Conservation (phyloP, 169 alveolate genomes). For the Plasmodium reichenowi region DNA sequence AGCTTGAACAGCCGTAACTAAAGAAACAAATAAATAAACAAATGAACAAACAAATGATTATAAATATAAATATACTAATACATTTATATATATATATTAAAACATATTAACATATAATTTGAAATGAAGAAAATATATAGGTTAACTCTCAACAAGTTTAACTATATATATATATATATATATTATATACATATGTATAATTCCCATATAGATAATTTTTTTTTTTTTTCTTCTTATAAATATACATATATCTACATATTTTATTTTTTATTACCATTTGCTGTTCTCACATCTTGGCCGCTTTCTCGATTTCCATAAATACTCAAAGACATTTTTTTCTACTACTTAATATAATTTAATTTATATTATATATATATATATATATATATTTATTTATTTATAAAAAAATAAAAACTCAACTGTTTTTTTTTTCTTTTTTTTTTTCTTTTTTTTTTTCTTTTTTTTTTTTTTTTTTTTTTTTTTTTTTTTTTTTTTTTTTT, state of each 20-base stretch:
- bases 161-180: too few relatives aligned
- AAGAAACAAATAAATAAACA: not conserved
- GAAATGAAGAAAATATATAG: too few relatives aligned
- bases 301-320: conserved; percentile 85
- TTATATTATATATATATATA: too few relatives aligned
- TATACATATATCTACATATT: not conserved
- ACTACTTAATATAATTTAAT: not conserved
- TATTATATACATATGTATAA: too few relatives aligned
- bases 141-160: too few relatives aligned
- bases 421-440: not conserved
- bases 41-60: too few relatives aligned
- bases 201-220: too few relatives aligned
- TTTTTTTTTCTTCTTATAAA: not conserved
- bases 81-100: too few relatives aligned
- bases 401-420: not conserved
- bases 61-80: not conserved
- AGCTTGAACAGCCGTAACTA: conserved; percentile 97
- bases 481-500: not conserved
- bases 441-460: too few relatives aligned
- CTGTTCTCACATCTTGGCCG: conserved; percentile 86
- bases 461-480: not conserved
- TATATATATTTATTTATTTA: too few relatives aligned
- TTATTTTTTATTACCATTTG: conserved; percentile 78
- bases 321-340: conserved; percentile 81
- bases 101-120: too few relatives aligned